These are phyloP conservation scores for Inosperma sp. DNA, from an alignment of 768 basidiomycete genomes.

Conservation along the genomic window DNA sequence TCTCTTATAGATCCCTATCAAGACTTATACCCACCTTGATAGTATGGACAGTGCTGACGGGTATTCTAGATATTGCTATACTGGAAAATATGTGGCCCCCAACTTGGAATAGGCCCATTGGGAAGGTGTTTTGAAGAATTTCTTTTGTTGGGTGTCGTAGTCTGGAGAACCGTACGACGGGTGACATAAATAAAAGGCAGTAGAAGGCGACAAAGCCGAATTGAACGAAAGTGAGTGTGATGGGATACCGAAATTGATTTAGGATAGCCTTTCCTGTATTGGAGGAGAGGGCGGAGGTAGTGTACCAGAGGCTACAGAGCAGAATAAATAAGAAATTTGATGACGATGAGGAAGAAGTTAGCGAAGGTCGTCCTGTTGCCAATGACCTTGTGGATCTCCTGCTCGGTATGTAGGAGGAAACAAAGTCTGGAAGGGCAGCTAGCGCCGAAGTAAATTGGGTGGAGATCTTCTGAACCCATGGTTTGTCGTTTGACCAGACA, in stretches of 20 bases:
- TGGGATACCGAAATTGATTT: slow-evolving; percentile 86
- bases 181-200: slow-evolving; percentile 82
- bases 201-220: slow-evolving; percentile 91
- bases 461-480: slow-evolving; percentile 26
- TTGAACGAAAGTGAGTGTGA: slow-evolving; percentile 96
- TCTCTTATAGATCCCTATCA: background rate
- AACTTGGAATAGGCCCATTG: slow-evolving; percentile 98
- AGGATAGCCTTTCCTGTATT: slow-evolving; percentile 97
- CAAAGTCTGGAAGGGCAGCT: slow-evolving; percentile 23
- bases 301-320: slow-evolving; percentile 90
- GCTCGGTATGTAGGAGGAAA: slow-evolving; percentile 23
- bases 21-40: slow-evolving; percentile 72
- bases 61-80: slow-evolving; percentile 93
- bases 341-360: slow-evolving; percentile 30
- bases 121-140: slow-evolving; percentile 75
- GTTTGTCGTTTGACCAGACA: slow-evolving; percentile 30
- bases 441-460: slow-evolving; percentile 22
- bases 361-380: slow-evolving; percentile 24
- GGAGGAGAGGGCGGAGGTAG: slow-evolving; percentile 86
- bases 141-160: slow-evolving; percentile 66
- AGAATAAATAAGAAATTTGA: slow-evolving; percentile 58
- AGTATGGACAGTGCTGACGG: slow-evolving; percentile 96
- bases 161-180: slow-evolving; percentile 58
- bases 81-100: slow-evolving; percentile 97
- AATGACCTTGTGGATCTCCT: slow-evolving; percentile 26